phyloP scores from a whole-genome alignment of 1,139 yeast genomes.

The Geotrichum bryndzae region DNA sequence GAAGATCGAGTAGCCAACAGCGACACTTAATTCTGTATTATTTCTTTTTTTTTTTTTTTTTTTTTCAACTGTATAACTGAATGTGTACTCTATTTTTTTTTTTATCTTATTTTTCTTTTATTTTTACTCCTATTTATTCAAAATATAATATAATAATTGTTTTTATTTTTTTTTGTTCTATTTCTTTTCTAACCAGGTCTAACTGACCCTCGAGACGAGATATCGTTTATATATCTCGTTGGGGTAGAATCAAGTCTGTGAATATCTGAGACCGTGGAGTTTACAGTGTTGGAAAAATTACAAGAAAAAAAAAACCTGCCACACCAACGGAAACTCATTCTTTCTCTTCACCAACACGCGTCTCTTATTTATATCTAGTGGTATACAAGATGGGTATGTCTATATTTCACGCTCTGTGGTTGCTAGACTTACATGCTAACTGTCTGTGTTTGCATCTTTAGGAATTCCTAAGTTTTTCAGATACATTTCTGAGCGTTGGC shows the following conservation, averaged over 20 bases:
- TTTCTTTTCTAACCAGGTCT: background rate
- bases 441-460: conserved; percentile 16
- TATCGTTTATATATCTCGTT: background rate
- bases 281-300: background rate
- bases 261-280: background rate
- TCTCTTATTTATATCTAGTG: background rate
- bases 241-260: background rate
- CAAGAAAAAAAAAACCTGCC: background rate
- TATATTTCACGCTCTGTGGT: background rate
- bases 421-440: background rate
- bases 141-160: no score
- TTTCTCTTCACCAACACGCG: background rate
- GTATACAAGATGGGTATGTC: background rate
- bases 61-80: background rate
- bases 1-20: background rate
- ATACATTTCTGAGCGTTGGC: conserved; percentile 99
- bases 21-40: background rate
- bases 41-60: background rate
- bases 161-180: no score
- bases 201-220: background rate
- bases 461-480: conserved; percentile 97
- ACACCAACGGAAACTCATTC: background rate
- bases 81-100: background rate
- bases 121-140: no score
- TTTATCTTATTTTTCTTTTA: no score